A percentile compares a stretch with the other conserved stretches of the same genome.
phyloP scores from a whole-genome alignment of 2,329 filamentous ascomycete species.

The Chrysosphaeria jannelii region DNA sequence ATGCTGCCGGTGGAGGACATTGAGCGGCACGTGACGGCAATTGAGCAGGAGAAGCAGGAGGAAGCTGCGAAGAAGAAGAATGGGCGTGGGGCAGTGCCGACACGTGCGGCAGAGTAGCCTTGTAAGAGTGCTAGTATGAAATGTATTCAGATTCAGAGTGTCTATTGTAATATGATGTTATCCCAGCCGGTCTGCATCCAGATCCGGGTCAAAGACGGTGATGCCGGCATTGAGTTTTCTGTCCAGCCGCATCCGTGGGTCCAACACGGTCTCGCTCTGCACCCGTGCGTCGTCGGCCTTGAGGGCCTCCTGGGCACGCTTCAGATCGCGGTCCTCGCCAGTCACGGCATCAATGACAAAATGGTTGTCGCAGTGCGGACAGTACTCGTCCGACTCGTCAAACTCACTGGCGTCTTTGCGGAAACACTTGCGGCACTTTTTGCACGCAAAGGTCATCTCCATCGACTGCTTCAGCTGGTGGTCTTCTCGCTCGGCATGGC shows the following conservation, averaged over 20 bases:
- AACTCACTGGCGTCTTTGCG: conserved; percentile 79
- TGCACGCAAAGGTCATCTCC: conserved; percentile 91
- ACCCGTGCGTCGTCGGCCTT: conserved; percentile 76
- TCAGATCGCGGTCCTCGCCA: too few species aligned
- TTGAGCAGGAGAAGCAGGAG: conserved; percentile 97
- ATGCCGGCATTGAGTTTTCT: conserved; percentile 22
- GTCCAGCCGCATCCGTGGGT: conserved; percentile 52
- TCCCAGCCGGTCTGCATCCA: conserved; percentile 46
- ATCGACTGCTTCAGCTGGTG: conserved; percentile 47
- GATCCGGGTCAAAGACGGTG: conserved; percentile 47
- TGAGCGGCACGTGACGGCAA: conserved; percentile 91
- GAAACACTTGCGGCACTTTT: conserved; percentile 97
- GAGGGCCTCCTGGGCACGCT: conserved; percentile 53
- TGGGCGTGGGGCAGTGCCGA: conserved; percentile 41
- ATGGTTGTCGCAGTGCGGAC: conserved; percentile 96
- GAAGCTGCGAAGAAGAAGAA: conserved; percentile 95
- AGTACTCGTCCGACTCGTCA: conserved; percentile 94
- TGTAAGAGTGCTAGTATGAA: too few species aligned
- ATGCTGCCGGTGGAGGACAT: conserved; percentile 91
- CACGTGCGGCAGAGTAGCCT: conserved; percentile 25
- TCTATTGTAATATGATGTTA: too few species aligned
- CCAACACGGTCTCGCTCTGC: conserved; percentile 74
- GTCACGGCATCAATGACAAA: conserved; percentile 74
- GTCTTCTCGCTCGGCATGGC: conserved; percentile 53
- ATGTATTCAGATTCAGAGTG: background rate